These are phyloP conservation scores for Phytophthora tentaculata DNA, from an alignment of 352 stramenopile genomes.

Conservation along the genomic window DNA sequence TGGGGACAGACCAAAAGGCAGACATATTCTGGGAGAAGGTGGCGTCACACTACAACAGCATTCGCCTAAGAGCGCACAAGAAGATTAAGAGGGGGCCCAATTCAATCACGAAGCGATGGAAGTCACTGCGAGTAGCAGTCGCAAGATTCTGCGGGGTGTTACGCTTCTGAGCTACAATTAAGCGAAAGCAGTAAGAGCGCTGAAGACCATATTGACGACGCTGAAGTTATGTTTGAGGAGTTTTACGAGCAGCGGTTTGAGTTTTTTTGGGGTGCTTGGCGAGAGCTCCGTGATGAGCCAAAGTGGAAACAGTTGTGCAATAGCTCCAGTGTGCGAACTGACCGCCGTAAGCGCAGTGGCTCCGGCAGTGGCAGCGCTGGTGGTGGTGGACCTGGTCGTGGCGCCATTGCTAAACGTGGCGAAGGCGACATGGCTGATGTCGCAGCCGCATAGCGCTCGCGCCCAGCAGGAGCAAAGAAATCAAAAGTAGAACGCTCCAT, in stretches of 20 bases:
- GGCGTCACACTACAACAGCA: background rate
- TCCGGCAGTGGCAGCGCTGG: background rate
- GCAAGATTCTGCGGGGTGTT: background rate
- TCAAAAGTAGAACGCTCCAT: background rate
- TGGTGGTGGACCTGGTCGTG: background rate
- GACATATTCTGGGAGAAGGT: background rate
- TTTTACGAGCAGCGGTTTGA: background rate
- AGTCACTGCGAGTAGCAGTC: background rate
- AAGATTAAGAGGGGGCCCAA: background rate
- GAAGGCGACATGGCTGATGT: background rate
- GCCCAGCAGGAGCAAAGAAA: background rate
- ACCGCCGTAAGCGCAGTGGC: background rate
- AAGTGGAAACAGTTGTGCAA: background rate
- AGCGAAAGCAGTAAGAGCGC: background rate
- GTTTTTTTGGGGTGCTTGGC: background rate
- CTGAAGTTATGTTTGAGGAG: background rate
- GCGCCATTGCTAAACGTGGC: background rate
- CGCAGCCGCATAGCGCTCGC: background rate
- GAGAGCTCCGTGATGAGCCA: background rate
- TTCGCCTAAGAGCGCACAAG: background rate
- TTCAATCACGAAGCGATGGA: background rate
- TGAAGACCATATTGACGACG: background rate
- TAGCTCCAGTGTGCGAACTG: background rate
- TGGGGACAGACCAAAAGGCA: background rate
- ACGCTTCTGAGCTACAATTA: background rate